Percentiles rank a stretch among this genome's conserved stretches.
These are phyloP conservation scores for Apocynum venetum DNA, from an alignment of 257 asterid species.

Conservation along the genomic window DNA sequence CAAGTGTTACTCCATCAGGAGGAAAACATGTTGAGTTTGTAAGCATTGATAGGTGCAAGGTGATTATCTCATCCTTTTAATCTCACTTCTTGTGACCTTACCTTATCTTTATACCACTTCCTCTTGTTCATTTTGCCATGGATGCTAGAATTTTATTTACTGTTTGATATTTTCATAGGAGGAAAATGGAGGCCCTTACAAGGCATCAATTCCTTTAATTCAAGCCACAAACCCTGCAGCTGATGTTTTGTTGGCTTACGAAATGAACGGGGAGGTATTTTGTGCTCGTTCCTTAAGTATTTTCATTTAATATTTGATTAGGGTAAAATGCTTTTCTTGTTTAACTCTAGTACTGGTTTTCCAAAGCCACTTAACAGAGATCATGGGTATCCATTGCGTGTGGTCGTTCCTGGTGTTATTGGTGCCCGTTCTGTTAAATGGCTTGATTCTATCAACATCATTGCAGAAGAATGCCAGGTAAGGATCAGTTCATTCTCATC, in stretches of 20 bases:
- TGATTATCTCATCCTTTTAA: constrained; percentile 23
- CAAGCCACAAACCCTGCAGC: constrained; percentile 93
- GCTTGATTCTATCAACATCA: constrained; percentile 83
- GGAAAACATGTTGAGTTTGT: constrained; percentile 91
- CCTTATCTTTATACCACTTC: not conserved
- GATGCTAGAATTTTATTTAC: constrained; percentile 14
- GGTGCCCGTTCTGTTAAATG: constrained; percentile 99
- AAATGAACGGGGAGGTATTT: constrained; percentile 95
- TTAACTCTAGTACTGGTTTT: constrained; percentile 6
- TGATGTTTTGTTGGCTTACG: constrained; percentile 93
- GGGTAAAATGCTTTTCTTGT: constrained; percentile 3
- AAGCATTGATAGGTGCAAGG: constrained; percentile 98
- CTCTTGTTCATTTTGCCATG: not conserved
- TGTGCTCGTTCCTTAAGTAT: not conserved
- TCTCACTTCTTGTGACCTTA: not conserved
- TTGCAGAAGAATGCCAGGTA: constrained; percentile 89
- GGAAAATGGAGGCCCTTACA: constrained; percentile 97
- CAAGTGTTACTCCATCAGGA: constrained; percentile 54
- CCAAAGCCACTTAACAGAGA: constrained; percentile 84
- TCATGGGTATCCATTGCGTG: constrained; percentile 97
- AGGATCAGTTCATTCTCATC: not conserved
- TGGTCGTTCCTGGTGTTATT: constrained; percentile 95
- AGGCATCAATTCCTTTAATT: constrained; percentile 81
- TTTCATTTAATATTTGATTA: not conserved
- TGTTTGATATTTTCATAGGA: constrained; percentile 46